These are phyloP conservation scores for Xylaria sp. DNA, from an alignment of 2,329 filamentous ascomycete species.

Conservation along the genomic window DNA sequence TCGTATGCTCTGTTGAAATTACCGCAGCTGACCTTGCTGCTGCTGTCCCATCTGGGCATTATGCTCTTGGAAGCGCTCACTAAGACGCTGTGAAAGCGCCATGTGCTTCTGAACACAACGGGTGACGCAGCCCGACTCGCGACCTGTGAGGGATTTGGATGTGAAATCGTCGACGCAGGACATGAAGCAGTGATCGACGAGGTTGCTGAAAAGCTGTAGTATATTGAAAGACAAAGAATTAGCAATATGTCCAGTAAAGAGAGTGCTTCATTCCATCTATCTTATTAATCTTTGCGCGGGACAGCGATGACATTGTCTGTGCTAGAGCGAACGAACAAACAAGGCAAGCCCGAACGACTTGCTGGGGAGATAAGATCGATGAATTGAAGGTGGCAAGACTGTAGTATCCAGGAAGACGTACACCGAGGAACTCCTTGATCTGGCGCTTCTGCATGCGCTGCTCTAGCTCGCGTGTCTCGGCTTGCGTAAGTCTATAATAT, in stretches of 20 bases:
- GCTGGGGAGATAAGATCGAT: not conserved
- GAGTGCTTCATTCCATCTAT: not conserved
- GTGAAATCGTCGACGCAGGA: constrained; percentile 99
- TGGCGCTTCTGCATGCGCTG: constrained; percentile 96
- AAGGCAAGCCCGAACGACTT: not conserved
- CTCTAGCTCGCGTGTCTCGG: constrained; percentile 93
- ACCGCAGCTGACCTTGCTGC: constrained; percentile 59
- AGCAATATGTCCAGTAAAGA: not conserved
- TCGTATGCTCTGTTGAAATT: not conserved
- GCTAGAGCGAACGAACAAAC: not conserved
- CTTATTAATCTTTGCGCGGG: not conserved
- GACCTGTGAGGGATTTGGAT: constrained; percentile 88
- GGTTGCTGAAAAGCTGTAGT: constrained; percentile 68
- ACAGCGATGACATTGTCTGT: not conserved
- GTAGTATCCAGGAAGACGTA: constrained; percentile 61
- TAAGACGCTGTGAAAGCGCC: constrained; percentile 88
- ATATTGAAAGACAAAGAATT: not conserved
- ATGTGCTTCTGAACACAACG: constrained; percentile 97
- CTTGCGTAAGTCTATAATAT: constrained; percentile 69
- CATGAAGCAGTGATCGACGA: constrained; percentile 91
- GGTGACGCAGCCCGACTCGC: constrained; percentile 91
- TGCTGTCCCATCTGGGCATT: constrained; percentile 69
- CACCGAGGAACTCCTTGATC: constrained; percentile 98
- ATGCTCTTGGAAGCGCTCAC: constrained; percentile 85
- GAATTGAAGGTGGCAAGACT: not conserved